These are phyloP conservation scores for Aspergillus brunneoviolaceus DNA, from an alignment of 2,329 filamentous ascomycete species.

Conservation along the genomic window DNA sequence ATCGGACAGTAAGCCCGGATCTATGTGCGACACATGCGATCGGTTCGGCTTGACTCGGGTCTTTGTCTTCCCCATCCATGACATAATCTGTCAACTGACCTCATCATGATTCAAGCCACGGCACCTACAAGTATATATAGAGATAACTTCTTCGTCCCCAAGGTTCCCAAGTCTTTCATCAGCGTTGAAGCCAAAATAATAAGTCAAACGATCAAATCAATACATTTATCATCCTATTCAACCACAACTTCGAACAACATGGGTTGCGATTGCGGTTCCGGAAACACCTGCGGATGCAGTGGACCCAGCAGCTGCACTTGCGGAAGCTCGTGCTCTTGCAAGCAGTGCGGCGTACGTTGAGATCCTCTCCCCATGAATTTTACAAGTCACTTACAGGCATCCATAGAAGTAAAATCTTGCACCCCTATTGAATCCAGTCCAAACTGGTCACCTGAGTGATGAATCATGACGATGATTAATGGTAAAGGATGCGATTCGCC, in stretches of 20 bases:
- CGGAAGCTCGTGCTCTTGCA: conserved; percentile 35
- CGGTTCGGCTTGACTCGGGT: neutral
- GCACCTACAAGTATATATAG: conserved; percentile 12
- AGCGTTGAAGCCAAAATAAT: conserved; percentile 1
- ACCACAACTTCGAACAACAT: conserved; percentile 22
- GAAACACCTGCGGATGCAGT: conserved; percentile 33
- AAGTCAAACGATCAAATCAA: neutral
- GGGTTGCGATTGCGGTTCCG: conserved; percentile 37
- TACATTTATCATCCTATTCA: neutral
- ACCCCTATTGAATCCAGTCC: neutral
- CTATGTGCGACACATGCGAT: neutral
- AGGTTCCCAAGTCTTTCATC: conserved; percentile 1
- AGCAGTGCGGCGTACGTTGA: conserved; percentile 41
- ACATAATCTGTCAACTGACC: conserved; percentile 16
- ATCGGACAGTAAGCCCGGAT: neutral
- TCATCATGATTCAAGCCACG: conserved; percentile 25
- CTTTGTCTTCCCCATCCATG: neutral
- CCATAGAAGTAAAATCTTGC: neutral
- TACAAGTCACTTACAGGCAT: neutral
- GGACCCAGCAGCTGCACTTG: conserved; percentile 36
- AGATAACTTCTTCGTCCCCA: neutral
- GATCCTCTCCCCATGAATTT: neutral
- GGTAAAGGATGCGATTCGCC: neutral
- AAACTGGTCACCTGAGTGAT: conserved; percentile 3
- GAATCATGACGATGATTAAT: neutral